Base-by-base conservation (phyloP, 192 early-diverging fungal genomes). In the Umbelopsis isabellina region DNA sequence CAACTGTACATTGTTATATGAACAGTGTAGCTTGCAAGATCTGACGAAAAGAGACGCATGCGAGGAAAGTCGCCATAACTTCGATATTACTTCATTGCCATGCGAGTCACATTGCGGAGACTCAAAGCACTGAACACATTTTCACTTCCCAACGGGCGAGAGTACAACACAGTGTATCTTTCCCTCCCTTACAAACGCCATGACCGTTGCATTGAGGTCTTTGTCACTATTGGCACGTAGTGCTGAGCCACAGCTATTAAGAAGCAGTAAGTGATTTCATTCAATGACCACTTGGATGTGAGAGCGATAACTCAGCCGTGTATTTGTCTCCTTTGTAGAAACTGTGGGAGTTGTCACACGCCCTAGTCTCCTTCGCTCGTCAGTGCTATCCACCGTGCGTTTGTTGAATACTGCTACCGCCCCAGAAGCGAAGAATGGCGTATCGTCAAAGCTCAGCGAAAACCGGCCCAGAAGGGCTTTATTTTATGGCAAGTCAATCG, bases 401-500 rank as follows among this genome's bases (percentile, higher is more conserved):
- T 12, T 61, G 1, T n/a, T 61, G 0, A 61, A 61, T 18, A 61
- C 55, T 61, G 27, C 55, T 35, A 35, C 55, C 55, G 15, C 48
- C 18, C 16, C 55, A 35, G 55, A 61, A 61, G 27, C 37, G 3
- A 61, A 61, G 30, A 61, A 61, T 61, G 30, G 55, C 13, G 33
- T 61, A 12, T 61, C 55, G 23, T 22, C 45, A 20, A 69, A 50
- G 30, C 37, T 69, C 21, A 69, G 67, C 67, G 70, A 71, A 55
- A 64, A 51, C 35, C 46, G 74, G 10, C 44, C 82, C 30, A 65
- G 84, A 71, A 49, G 84, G 35, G 82, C 84, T 46, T 67, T 86
- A 18, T 84, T 83, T 66, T 86, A 86, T 79, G 84, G 84, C 79
- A 79, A 41, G 49, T 72, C 37, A 58, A 41, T 41, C 3, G 37